Base-by-base conservation (phyloP, 257 asterid species). In the Solanum rostratum region DNA sequence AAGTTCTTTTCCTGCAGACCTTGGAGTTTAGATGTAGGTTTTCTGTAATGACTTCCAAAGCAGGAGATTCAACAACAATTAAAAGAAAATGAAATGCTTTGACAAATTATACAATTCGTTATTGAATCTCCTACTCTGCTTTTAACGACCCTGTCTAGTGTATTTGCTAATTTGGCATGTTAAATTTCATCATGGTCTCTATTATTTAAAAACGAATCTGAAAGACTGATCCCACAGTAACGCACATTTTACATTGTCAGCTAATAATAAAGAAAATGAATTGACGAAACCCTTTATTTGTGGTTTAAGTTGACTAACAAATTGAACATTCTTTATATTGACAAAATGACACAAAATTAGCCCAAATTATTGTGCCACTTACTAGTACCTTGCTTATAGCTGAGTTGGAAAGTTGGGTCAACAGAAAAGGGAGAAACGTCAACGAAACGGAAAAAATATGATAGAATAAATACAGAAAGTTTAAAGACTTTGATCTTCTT, bases 1-100 rank as follows among this genome's bases (percentile, higher is more conserved):
- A 69, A 84, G n/a, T 66, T 82, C n/a, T 63, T 19, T 63, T 27
- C 82, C 45, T 49, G 82, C 82, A 74, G 87, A 50, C 69, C 33
- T 14, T 70, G 82, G 87, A 80, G 84, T 81, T 66, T 86, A 87
- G 93, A 55, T 57, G 86, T 86, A 89, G 92, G 54, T 39, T 55
- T 83, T 84, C 85, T 82, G 81, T 70, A 43, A 54, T 65, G 24
- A 66, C 57, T 66, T 83, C 59, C 24, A 49, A 27, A 46, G 82
- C 24, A 76, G 82, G 82, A 49, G 82, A 33, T 49, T 24, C 78
- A 79, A 80, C 85, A 79, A 78, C 55, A 60, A 49, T 45, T 45
- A 81, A 71, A 79, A 19, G 80, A 55, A 14, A 83, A 55, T 19
- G 46, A 68, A 29, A 55, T 84, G 74, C 85, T 54, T 79, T 69